phyloP scores from a whole-genome alignment of 345 rosid species.

The Gossypium longicalyx region DNA sequence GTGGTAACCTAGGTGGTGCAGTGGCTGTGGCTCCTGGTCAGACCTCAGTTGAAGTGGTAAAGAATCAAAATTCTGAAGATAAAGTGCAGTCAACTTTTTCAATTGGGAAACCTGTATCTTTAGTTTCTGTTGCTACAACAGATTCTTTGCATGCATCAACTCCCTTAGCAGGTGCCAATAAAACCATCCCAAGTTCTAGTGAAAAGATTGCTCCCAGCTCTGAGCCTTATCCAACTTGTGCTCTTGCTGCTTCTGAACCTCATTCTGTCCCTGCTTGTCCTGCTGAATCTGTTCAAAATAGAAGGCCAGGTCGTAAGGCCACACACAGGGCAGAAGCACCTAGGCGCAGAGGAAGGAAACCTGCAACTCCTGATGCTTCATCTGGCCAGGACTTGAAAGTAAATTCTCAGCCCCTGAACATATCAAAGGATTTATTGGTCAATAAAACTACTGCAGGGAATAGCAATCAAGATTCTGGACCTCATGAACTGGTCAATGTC shows the following conservation, averaged over 20 bases:
- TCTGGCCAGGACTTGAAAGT: constrained; percentile 28
- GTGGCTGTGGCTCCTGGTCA: constrained; percentile 25
- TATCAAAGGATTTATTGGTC: constrained; percentile 24
- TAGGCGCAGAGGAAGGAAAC: constrained; percentile 49
- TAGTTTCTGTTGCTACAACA: constrained; percentile 16
- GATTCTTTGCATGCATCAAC: constrained; percentile 19
- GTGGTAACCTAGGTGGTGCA: constrained; percentile 26
- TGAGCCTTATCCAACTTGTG: constrained; percentile 25
- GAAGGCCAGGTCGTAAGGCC: constrained; percentile 43
- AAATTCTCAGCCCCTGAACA: constrained; percentile 24
- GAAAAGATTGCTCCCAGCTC: constrained; percentile 20
- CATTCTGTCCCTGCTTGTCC: constrained; percentile 21
- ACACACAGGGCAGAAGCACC: constrained; percentile 42
- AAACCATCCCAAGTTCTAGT: constrained; percentile 9
- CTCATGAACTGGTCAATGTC: constrained; percentile 26
- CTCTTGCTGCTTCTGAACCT: constrained; percentile 20
- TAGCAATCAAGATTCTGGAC: constrained; percentile 35
- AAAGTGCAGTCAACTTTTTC: constrained; percentile 18
- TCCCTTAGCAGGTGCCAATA: constrained; percentile 17
- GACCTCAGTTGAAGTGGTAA: constrained; percentile 26
- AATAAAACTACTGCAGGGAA: constrained; percentile 23
- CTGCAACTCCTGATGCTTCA: constrained; percentile 25
- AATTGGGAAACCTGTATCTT: constrained; percentile 17
- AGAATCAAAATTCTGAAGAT: constrained; percentile 29
- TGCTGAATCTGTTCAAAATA: constrained; percentile 24